Base-by-base conservation (phyloP, 2,329 filamentous ascomycete genomes). In the Zymoseptoria ardabiliae region DNA sequence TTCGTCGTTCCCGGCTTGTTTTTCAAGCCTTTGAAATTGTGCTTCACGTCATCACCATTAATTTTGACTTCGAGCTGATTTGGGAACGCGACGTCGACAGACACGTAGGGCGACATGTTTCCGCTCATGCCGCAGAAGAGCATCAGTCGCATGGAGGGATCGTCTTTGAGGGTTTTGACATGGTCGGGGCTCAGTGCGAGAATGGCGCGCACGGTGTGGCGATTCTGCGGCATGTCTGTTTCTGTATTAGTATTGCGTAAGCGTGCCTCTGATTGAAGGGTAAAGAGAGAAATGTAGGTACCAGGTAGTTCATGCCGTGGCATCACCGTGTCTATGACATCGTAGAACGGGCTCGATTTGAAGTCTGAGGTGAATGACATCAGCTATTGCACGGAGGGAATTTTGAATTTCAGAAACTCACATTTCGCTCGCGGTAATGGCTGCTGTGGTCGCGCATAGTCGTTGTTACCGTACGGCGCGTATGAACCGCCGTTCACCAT, bases 1-100 rank as follows among this genome's bases (percentile, higher is more conserved):
- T 91, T 86, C 49, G 94, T 99, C 51, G 94, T 95, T 21, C 94
- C 94, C 6, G 93, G 90, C 73, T 94, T 96, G 73, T 96, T 97
- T 76, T 99, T 99, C 62, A 99, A 76, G 4, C 94, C 94, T 66
- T 94, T 89, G 66, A 96, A 81, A 72, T 97, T 99, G n/a, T 89
- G 88, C 74, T 93, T 94, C 66, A 97, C 82, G 59, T 97, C 91
- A 35, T 88, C 88, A 9, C 85, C 82, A 68, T 99, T 99, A 58
- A 96, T 85, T 71, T 91, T 93, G 59, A 99, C 82, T 72, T 99
- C 94, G 30, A 94, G 89, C 75, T 97, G 91, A 67, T 93, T 86
- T 1, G 94, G 94, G 65, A 99, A 99, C 0, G 90, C 79, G 57
- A 99, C 86, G 62, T 97, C 91, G 55, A 77, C 77, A 41, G 77